Base-by-base conservation (phyloP, 1,139 yeast species). In the Yamadazyma kanchanaburiensis region DNA sequence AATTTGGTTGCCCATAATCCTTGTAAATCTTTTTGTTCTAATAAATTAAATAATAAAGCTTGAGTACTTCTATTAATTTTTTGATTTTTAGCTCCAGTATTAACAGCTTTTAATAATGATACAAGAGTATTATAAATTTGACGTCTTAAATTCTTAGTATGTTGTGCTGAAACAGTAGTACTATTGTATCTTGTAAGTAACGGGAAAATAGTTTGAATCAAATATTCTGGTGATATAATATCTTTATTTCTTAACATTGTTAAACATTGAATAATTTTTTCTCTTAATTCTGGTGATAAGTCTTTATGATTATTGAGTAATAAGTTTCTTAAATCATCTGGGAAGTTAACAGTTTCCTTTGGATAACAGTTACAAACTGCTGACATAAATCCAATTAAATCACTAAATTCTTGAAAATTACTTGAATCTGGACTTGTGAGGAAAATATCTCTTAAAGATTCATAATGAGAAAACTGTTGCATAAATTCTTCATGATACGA, bases 1-100 rank as follows among this genome's bases (percentile, higher is more conserved):
- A 91, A 67, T 50, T 87, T 88, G 7, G 97, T 85, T 4, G 98
- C 96, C 97, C 98, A 91, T 18, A 91, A 63, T 23, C 97, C 97
- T 49, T 80, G 84, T 26, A 80, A 64, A 45, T 82, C 89, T 37
- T 83, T 77, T 45, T 81, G 84, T 40, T 84, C 91, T 28, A 91
- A 64, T 41, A 89, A 64, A 46, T 85, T 86, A 64, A 94, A 89
- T 32, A 94, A 71, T 34, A 91, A 60, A 1, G 97, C 96, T 57
- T 91, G 98, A 1, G 96, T 85, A 12, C 89, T 80, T 50, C 84
- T 73, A 58, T 91, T 91, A 41, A 91, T 66, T 54, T 84, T 86
- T 50, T 87, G 96, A 55, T 87, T 86, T 50, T 80, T 83, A 7
- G 94, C 68, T 11, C 94, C 91, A 9, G 86, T 77, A 52, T 91